Percentiles rank a stretch among this genome's conserved stretches.
phyloP scores from a whole-genome alignment of 805 yeast species.

The Zygosaccharomyces bailii region DNA sequence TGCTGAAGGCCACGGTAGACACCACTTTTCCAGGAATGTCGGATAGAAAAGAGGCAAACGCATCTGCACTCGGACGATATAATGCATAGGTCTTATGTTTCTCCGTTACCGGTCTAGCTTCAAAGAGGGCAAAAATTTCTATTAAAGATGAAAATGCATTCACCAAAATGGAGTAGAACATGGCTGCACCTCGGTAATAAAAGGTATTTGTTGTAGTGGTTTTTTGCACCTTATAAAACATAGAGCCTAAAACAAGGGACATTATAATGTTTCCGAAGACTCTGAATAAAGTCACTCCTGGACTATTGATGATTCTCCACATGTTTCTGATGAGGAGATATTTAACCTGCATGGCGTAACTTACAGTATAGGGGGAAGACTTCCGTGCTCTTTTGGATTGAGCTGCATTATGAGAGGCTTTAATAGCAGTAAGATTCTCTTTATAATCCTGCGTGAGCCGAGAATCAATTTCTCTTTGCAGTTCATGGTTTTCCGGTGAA shows the following conservation, averaged over 20 bases:
- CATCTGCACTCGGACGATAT: conserved; percentile 60
- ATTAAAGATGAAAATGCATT: conserved; percentile 61
- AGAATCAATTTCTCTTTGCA: conserved; percentile 44
- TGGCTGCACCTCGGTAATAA: conserved; percentile 56
- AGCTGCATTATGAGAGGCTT: conserved; percentile 47
- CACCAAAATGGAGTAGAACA: conserved; percentile 64
- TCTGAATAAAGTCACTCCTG: conserved; percentile 43
- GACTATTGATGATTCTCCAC: conserved; percentile 49
- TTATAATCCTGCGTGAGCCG: conserved; percentile 34
- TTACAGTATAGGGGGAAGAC: conserved; percentile 49
- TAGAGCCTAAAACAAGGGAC: conserved; percentile 55
- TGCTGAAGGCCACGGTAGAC: conserved; percentile 46
- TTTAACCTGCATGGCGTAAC: conserved; percentile 51
- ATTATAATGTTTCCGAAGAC: conserved; percentile 46
- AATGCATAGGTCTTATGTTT: conserved; percentile 55
- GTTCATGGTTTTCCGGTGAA: conserved; percentile 42
- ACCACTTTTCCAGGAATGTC: conserved; percentile 52
- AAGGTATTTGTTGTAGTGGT: conserved; percentile 43
- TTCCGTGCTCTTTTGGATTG: conserved; percentile 48
- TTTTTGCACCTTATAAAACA: conserved; percentile 49
- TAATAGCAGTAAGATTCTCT: conserved; percentile 19
- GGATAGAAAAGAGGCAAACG: conserved; percentile 49
- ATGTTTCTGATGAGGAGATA: conserved; percentile 45
- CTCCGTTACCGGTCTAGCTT: conserved; percentile 55
- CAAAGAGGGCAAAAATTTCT: conserved; percentile 54